Evolutionary conservation across 2,329 filamentous ascomycete genomes (phyloP).

Genomic region (Stemphylium beticola): DNA sequence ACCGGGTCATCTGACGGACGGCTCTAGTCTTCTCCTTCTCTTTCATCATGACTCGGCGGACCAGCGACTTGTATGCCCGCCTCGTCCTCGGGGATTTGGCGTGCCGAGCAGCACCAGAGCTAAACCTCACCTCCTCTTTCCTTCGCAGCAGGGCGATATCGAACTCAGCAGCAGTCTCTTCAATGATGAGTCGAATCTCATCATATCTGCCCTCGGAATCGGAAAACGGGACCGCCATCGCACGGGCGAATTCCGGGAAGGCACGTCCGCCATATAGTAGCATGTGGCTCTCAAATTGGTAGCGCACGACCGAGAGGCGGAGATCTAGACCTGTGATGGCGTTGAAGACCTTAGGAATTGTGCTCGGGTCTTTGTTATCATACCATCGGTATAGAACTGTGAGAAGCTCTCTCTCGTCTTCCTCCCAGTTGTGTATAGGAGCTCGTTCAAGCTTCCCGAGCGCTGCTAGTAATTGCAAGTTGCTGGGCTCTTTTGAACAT

Average conservation of each 20-base stretch:
- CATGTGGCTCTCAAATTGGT: constrained; percentile 17
- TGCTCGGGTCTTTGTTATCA: not conserved
- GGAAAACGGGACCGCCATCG: constrained; percentile 7
- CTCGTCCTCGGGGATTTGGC: constrained; percentile 9
- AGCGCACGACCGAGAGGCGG: not conserved
- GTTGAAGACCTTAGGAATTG: constrained; percentile 18
- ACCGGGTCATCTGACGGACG: not conserved
- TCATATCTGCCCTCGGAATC: constrained; percentile 14
- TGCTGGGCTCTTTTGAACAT: not conserved
- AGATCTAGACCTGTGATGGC: not conserved
- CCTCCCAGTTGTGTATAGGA: constrained; percentile 1
- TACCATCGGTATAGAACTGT: constrained; percentile 19
- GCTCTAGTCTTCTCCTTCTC: not conserved
- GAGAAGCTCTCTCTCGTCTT: constrained; percentile 12
- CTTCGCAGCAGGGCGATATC: constrained; percentile 2
- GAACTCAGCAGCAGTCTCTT: not conserved
- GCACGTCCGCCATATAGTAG: constrained; percentile 8
- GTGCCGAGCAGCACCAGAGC: constrained; percentile 4
- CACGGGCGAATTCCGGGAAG: constrained; percentile 4
- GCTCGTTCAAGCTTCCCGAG: not conserved
- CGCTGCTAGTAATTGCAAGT: not conserved
- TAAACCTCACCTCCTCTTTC: not conserved
- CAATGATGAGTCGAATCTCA: constrained; percentile 1
- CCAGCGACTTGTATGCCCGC: not conserved
- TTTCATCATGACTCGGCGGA: not conserved